Percentiles rank a stretch among this genome's conserved stretches.
Conservation (phyloP, 1,139 yeast genomes). For the Zygosaccharomyces pseudobailii region DNA sequence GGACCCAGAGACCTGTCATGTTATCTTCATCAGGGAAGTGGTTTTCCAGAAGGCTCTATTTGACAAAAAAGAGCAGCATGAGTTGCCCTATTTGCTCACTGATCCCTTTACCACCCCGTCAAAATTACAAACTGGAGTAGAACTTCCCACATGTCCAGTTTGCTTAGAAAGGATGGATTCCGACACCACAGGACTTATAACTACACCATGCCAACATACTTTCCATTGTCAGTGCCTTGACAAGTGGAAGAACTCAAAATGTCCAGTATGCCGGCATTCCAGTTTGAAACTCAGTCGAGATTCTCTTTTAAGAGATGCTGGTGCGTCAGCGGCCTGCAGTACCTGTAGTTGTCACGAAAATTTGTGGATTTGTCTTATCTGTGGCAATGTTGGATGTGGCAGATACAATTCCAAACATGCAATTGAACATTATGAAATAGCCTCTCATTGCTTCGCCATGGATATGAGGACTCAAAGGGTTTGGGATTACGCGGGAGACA, state of each 20-base stretch:
- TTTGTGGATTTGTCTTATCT: slow-evolving; percentile 85
- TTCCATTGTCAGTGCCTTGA: slow-evolving; percentile 87
- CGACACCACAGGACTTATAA: slow-evolving; percentile 70
- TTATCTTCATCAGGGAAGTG: slow-evolving; percentile 62
- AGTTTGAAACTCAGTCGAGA: slow-evolving; percentile 32
- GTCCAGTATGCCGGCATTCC: slow-evolving; percentile 89
- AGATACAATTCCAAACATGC: slow-evolving; percentile 88
- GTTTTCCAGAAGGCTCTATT: slow-evolving; percentile 31
- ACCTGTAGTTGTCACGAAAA: slow-evolving; percentile 60
- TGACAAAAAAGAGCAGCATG: slow-evolving; percentile 12
- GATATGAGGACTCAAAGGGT: slow-evolving; percentile 79
- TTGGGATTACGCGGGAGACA: slow-evolving; percentile 94
- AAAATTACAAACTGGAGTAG: slow-evolving; percentile 37
- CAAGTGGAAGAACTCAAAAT: slow-evolving; percentile 86
- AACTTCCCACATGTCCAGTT: slow-evolving; percentile 90
- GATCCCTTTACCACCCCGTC: slow-evolving; percentile 54
- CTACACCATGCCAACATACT: slow-evolving; percentile 91
- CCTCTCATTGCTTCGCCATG: slow-evolving; percentile 92
- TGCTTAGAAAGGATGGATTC: slow-evolving; percentile 89
- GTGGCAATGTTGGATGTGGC: slow-evolving; percentile 90
- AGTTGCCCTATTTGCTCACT: slow-evolving; percentile 60
- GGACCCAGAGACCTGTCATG: slow-evolving; percentile 87
- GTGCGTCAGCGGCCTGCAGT: slow-evolving; percentile 27
- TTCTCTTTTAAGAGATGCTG: slow-evolving; percentile 36
- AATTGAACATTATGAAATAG: slow-evolving; percentile 66